Conservation (phyloP, 2,329 filamentous ascomycete species). For the Cladosporium sp. region DNA sequence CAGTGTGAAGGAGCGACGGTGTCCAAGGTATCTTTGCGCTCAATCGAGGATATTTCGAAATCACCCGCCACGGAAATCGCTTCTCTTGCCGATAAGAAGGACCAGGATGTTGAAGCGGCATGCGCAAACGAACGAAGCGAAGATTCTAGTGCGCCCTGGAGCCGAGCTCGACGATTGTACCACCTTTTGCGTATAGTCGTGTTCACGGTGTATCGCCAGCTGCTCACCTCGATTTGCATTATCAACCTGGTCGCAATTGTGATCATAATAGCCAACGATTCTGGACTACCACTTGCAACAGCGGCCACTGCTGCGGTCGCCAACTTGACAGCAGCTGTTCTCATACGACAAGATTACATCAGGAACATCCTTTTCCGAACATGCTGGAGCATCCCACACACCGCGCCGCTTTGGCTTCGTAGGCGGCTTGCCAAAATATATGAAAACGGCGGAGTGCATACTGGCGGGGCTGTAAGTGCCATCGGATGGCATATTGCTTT, state of each 20-base stretch:
- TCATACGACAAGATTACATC: conserved; percentile 6
- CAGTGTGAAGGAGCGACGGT: neutral
- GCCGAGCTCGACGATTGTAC: neutral
- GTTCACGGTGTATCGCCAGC: conserved; percentile 2
- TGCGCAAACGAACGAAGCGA: neutral
- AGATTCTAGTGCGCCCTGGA: neutral
- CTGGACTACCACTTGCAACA: neutral
- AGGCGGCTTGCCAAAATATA: conserved; percentile 36
- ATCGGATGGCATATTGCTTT: conserved; percentile 12
- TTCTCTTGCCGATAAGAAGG: neutral
- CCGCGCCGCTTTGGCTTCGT: conserved; percentile 34
- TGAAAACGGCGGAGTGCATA: conserved; percentile 37
- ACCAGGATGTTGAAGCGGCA: neutral
- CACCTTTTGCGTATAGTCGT: neutral
- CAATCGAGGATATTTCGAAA: neutral
- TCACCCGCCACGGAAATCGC: neutral
- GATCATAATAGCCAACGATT: neutral
- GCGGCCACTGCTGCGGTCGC: neutral
- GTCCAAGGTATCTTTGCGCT: neutral
- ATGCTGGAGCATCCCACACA: conserved; percentile 28
- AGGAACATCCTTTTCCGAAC: conserved; percentile 25
- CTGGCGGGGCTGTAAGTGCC: conserved; percentile 32
- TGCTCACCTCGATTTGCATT: neutral
- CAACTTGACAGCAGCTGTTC: neutral
- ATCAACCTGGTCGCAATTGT: neutral